A percentile compares a stretch with the other conserved stretches of the same genome.
Conservation (phyloP, 176 grass and related monocot species). For the Bonia amplexicaulis region DNA sequence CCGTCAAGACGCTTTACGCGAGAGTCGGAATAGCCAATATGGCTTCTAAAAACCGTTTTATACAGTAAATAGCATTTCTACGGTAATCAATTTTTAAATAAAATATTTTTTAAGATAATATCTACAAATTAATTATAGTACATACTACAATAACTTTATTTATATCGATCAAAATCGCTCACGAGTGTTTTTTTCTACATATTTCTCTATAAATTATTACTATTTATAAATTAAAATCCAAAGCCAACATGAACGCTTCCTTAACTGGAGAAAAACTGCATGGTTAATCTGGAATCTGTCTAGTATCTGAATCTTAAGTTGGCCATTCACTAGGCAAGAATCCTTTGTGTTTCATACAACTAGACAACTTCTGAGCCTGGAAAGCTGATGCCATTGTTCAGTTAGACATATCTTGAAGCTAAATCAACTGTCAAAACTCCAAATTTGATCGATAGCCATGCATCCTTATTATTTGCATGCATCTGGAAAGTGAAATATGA, state of each 20-base stretch:
- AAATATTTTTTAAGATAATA: too few relatives aligned
- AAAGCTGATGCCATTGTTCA: not conserved
- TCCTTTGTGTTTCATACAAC: not conserved
- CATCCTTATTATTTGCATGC: not conserved
- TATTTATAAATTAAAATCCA: too few relatives aligned
- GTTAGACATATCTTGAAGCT: not conserved
- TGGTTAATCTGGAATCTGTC: not conserved
- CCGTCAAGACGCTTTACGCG: not conserved
- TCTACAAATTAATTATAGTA: too few relatives aligned
- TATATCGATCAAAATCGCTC: too few relatives aligned
- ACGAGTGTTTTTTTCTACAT: too few relatives aligned
- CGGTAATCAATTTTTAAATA: too few relatives aligned
- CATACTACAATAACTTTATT: too few relatives aligned
- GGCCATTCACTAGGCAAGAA: not conserved
- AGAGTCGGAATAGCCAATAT: not conserved
- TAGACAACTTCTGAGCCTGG: not conserved
- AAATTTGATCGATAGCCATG: not conserved
- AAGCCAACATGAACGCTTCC: too few relatives aligned
- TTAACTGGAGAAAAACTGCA: not conserved
- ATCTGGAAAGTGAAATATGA: not conserved
- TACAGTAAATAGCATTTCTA: too few relatives aligned
- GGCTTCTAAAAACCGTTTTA: too few relatives aligned
- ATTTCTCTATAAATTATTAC: too few relatives aligned
- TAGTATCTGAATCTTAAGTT: not conserved
- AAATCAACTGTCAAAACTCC: not conserved